Conservation (phyloP, 352 stramenopile genomes). For the Phytophthora crassamura region DNA sequence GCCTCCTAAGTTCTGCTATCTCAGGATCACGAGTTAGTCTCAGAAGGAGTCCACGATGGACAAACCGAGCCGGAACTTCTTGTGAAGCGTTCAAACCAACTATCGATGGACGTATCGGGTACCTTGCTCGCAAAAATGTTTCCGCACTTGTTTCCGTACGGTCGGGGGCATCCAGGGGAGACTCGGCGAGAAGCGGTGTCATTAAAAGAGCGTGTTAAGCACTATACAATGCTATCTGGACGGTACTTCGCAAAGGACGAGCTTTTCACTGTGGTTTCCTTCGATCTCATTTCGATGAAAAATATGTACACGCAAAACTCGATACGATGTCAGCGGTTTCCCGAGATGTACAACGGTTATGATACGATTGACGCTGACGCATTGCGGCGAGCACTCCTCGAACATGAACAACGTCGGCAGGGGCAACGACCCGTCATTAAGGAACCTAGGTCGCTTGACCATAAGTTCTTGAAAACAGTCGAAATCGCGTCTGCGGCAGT, state of each 20-base stretch:
- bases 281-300: constrained; percentile 14
- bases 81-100: background rate
- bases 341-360: constrained; percentile 1
- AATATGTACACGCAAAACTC: constrained; percentile 15
- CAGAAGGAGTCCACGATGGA: background rate
- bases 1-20: background rate
- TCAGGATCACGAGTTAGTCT: too few relatives aligned
- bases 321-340: constrained; percentile 7
- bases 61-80: background rate
- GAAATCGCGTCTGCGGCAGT: background rate
- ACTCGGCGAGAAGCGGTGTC: background rate
- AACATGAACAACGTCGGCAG: constrained; percentile 11
- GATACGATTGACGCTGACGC: background rate
- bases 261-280: constrained; percentile 14
- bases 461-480: constrained; percentile 8
- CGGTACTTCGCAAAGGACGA: constrained; percentile 13
- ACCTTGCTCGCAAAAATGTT: constrained; percentile 3
- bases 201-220: constrained; percentile 4
- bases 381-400: background rate
- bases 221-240: constrained; percentile 8
- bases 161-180: constrained; percentile 15
- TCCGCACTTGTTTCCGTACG: constrained; percentile 11
- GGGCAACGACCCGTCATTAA: background rate
- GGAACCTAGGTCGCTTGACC: background rate
- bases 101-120: background rate